Conservation (phyloP, 208 protist genomes). For the Trypanosoma melophagium region DNA sequence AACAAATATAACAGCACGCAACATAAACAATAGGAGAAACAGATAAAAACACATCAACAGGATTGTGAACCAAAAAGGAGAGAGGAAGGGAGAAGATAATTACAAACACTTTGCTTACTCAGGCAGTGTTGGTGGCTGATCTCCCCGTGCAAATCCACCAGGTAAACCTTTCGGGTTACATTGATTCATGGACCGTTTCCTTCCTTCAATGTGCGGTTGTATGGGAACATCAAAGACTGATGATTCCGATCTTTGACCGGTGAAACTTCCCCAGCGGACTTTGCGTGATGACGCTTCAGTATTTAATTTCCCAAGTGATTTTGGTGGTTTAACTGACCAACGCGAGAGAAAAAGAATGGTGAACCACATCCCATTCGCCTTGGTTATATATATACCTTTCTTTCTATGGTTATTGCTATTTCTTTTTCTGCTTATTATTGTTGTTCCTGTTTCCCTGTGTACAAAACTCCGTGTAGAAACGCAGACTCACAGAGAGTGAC, state of each 20-base stretch:
- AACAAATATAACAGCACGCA: no score
- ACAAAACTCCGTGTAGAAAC: no score
- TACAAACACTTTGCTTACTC: conserved; percentile 15
- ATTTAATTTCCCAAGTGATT: not conserved
- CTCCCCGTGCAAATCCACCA: conserved; percentile 20
- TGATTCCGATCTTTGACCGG: conserved; percentile 5
- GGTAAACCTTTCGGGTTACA: conserved; percentile 27
- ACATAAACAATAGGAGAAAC: no score
- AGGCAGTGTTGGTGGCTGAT: conserved; percentile 8
- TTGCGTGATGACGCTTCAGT: not conserved
- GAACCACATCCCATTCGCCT: conserved; percentile 1
- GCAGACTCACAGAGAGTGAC: no score
- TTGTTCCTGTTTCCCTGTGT: no score
- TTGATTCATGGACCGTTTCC: conserved; percentile 25
- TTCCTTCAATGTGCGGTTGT: conserved; percentile 21
- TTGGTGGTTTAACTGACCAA: conserved; percentile 24
- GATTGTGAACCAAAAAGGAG: no score
- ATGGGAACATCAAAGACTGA: conserved; percentile 21
- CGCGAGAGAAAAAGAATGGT: not conserved
- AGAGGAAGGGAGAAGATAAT: not conserved
- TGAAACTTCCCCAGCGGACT: conserved; percentile 24
- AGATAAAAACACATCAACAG: no score
- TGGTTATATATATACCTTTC: not conserved
- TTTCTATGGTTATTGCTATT: not conserved
- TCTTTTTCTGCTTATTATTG: no score